A percentile compares a stretch with the other conserved stretches of the same genome.
Evolutionary conservation across 2,329 filamentous ascomycete species (phyloP).

Genomic region (Claviceps maximensis): DNA sequence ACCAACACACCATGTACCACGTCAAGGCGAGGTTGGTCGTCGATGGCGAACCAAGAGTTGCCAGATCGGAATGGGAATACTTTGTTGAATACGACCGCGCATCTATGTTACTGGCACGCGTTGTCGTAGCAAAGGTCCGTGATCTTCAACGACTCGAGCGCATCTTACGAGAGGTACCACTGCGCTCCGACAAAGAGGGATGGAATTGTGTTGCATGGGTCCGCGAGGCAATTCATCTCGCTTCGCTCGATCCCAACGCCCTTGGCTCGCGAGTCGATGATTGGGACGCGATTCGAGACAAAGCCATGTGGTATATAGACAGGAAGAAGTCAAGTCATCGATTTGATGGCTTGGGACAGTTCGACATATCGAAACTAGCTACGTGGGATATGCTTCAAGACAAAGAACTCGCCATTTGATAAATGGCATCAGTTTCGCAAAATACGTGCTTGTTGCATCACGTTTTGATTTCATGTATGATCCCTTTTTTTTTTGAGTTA

Average conservation of each 20-base stretch:
- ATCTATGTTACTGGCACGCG: conserved; percentile 3
- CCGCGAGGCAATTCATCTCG: conserved; percentile 3
- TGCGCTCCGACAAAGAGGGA: conserved; percentile 1
- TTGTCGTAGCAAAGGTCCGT: conserved; percentile 4
- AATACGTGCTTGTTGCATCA: background rate
- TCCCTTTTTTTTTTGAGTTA: too few species aligned
- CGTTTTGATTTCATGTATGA: background rate
- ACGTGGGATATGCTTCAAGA: conserved; percentile 6
- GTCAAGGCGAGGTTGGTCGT: conserved; percentile 4
- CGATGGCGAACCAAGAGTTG: conserved; percentile 1
- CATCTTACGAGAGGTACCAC: conserved; percentile 2
- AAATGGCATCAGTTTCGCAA: background rate
- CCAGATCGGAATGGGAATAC: conserved; percentile 5
- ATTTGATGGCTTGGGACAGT: conserved; percentile 5
- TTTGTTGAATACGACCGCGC: conserved; percentile 2
- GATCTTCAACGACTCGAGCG: conserved; percentile 3
- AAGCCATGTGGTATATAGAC: conserved; percentile 6
- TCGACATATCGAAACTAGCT: conserved; percentile 3
- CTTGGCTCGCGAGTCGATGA: conserved; percentile 1
- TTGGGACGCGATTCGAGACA: conserved; percentile 5
- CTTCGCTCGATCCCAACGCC: background rate
- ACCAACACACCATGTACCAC: conserved; percentile 6
- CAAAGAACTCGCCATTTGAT: conserved; percentile 2
- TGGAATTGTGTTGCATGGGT: conserved; percentile 7
- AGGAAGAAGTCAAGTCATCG: conserved; percentile 6